Evolutionary conservation across 495 filamentous ascomycete species (phyloP).

Genomic region (Penicillium parvum): DNA sequence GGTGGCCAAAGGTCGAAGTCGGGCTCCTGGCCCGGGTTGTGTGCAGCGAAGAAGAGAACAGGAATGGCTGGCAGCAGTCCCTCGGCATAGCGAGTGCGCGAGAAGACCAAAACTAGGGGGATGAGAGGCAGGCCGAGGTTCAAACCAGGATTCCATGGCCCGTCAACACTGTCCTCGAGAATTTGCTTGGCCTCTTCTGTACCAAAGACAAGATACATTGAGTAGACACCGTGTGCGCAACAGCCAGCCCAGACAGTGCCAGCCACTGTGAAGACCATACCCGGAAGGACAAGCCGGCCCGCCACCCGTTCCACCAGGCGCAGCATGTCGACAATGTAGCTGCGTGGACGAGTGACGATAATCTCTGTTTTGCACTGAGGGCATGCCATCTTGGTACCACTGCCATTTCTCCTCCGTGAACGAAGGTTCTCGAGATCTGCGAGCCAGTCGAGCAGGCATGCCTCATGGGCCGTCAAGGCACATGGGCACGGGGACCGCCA

Average conservation of each 20-base stretch:
- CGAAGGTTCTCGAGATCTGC: constrained; percentile 68
- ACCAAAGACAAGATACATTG: constrained; percentile 61
- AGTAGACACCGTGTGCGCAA: constrained; percentile 54
- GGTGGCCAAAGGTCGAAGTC: constrained; percentile 64
- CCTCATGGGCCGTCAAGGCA: constrained; percentile 83
- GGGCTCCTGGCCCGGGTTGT: constrained; percentile 40
- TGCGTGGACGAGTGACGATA: constrained; percentile 63
- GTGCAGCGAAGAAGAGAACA: constrained; percentile 56
- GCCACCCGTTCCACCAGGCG: constrained; percentile 52
- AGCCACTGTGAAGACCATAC: constrained; percentile 51
- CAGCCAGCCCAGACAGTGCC: constrained; percentile 53
- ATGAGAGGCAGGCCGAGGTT: constrained; percentile 60
- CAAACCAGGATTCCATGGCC: constrained; percentile 38
- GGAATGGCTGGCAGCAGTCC: constrained; percentile 57
- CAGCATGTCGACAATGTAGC: constrained; percentile 57
- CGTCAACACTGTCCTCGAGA: constrained; percentile 36
- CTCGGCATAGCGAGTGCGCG: constrained; percentile 55
- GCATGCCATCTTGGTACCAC: constrained; percentile 61
- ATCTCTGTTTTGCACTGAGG: constrained; percentile 87
- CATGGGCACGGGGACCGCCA: constrained; percentile 90
- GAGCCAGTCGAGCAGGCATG: constrained; percentile 86
- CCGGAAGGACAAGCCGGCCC: constrained; percentile 53
- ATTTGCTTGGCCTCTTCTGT: constrained; percentile 52
- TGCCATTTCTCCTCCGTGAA: constrained; percentile 45
- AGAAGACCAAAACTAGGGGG: constrained; percentile 54